phyloP scores from a whole-genome alignment of 306 rosid genomes.

The Pachyrhizus erosus region DNA sequence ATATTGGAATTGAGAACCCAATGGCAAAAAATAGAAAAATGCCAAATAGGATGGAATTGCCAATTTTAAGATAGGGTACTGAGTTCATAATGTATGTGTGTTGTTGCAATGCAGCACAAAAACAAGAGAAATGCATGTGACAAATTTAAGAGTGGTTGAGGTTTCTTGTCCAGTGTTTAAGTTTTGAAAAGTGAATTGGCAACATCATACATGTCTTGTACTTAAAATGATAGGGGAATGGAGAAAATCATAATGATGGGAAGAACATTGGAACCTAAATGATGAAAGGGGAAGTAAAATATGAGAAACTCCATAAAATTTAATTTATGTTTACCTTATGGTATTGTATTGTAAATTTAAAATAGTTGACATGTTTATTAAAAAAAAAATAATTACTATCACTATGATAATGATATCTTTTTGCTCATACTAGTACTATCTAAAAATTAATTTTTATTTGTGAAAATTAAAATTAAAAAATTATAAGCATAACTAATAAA shows the following conservation, averaged over 20 bases:
- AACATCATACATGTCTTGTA: not conserved
- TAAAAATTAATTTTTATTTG: no score
- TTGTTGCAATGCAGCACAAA: not conserved
- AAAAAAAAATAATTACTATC: no score
- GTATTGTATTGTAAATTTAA: not conserved
- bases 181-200: not conserved
- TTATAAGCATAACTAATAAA: no score
- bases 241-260: not conserved
- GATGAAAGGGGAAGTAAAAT: not conserved
- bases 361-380: no score
- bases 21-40: not conserved
- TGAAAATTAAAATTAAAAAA: no score
- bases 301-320: not conserved
- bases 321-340: not conserved
- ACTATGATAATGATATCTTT: no score
- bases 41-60: not conserved
- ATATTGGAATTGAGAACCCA: not conserved
- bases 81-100: not conserved
- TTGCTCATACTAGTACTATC: no score
- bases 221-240: not conserved
- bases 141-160: not conserved
- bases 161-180: not conserved
- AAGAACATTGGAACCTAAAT: not conserved
- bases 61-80: not conserved
- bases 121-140: slow-evolving; percentile 13